A percentile compares a stretch with the other conserved stretches of the same genome.
Evolutionary conservation across 2,329 filamentous ascomycete genomes (phyloP).

Genomic region (Diaporthe helianthi): DNA sequence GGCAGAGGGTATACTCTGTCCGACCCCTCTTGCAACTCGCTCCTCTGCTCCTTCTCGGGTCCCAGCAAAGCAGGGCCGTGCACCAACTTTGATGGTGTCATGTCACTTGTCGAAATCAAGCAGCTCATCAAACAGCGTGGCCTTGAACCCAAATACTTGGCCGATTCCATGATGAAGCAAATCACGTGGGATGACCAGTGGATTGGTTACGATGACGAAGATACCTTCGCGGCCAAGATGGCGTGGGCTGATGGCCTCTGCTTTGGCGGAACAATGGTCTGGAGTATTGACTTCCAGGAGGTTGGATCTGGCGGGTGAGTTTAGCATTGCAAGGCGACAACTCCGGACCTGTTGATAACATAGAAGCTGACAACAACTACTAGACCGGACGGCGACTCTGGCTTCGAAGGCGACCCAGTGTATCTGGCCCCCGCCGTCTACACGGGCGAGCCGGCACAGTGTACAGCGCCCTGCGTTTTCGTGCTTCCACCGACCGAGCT

Average conservation of each 20-base stretch:
- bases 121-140: neutral
- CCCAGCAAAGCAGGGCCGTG: conserved; percentile 41
- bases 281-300: conserved; percentile 38
- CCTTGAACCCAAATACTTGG: too few relatives aligned
- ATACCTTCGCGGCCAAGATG: conserved; percentile 39
- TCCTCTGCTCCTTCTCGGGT: conserved; percentile 38
- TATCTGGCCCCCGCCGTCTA: too few relatives aligned
- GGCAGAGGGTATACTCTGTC: conserved; percentile 51
- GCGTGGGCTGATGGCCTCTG: conserved; percentile 40
- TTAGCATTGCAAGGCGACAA: too few relatives aligned
- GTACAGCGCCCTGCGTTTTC: too few relatives aligned
- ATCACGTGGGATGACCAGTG: conserved; percentile 41
- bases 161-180: conserved; percentile 41
- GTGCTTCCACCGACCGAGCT: too few relatives aligned
- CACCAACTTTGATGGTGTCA: conserved; percentile 41
- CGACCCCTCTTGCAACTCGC: conserved; percentile 39
- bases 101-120: conserved; percentile 44
- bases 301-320: too few relatives aligned
- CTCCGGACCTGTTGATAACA: too few relatives aligned
- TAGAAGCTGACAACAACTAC: too few relatives aligned
- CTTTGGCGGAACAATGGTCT: conserved; percentile 45
- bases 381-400: too few relatives aligned
- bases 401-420: too few relatives aligned
- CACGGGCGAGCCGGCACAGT: too few relatives aligned
- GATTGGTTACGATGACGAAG: conserved; percentile 39